phyloP scores from a whole-genome alignment of 441 rosid genomes.

The Erysimum pusillum region DNA sequence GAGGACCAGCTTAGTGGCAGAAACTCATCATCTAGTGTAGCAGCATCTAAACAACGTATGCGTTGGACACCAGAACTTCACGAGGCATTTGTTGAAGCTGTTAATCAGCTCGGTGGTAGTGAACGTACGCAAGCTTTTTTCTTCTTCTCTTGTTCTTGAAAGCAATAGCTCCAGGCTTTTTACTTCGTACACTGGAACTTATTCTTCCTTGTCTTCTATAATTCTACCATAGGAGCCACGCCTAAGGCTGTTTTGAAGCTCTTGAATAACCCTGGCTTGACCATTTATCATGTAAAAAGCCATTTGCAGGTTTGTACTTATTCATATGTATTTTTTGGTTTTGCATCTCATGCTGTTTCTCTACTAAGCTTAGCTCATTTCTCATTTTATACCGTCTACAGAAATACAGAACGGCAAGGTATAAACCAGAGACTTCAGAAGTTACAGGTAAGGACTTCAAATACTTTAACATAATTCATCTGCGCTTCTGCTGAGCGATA shows the following conservation, averaged over 20 bases:
- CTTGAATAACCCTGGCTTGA: conserved; percentile 76
- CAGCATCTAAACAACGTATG: conserved; percentile 73
- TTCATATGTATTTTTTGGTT: conserved; percentile 28
- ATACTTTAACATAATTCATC: no score
- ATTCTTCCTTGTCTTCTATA: conserved; percentile 33
- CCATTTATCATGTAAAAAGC: conserved; percentile 96
- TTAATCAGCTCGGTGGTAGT: conserved; percentile 86
- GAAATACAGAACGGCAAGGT: conserved; percentile 87
- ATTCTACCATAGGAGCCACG: conserved; percentile 77
- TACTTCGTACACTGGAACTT: no score
- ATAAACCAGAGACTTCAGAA: conserved; percentile 79
- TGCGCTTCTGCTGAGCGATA: no score
- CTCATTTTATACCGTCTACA: conserved; percentile 31
- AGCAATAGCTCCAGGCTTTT: no score
- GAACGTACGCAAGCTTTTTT: conserved; percentile 77
- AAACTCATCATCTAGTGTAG: conserved; percentile 51
- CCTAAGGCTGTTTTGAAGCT: conserved; percentile 88
- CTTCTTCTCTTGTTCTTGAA: conserved; percentile 19
- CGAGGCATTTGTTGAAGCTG: conserved; percentile 91
- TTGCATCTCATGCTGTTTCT: no score
- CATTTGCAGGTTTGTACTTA: conserved; percentile 92
- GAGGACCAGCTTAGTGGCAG: conserved; percentile 50
- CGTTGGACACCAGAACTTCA: conserved; percentile 98
- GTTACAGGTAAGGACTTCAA: conserved; percentile 58
- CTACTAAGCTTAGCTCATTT: conserved; percentile 8